Evolutionary conservation across 768 basidiomycete species (phyloP).

Genomic region (Leucosporidium yakuticum): DNA sequence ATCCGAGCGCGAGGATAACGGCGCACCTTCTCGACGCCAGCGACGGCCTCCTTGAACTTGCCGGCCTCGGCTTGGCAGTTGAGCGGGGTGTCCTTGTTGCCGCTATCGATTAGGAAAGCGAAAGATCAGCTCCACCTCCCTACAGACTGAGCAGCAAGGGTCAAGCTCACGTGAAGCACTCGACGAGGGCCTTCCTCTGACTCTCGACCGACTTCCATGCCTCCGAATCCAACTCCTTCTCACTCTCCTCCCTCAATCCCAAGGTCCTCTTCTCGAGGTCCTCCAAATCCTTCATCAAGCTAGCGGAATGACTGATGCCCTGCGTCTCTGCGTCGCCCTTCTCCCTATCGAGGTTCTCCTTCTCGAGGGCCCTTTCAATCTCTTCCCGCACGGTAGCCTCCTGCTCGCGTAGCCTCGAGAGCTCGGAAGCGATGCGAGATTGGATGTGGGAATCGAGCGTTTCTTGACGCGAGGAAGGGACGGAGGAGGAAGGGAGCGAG

Average conservation of each 20-base stretch:
- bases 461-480: conserved; percentile 63
- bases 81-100: conserved; percentile 27
- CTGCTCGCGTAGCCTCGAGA: conserved; percentile 59
- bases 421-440: conserved; percentile 62
- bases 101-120: neutral
- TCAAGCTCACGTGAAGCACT: conserved; percentile 60
- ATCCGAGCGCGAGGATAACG: neutral
- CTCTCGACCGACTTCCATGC: conserved; percentile 52
- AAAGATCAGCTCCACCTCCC: neutral
- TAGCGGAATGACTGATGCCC: conserved; percentile 50
- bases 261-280: conserved; percentile 68
- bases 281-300: conserved; percentile 67
- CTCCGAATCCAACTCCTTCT: conserved; percentile 53
- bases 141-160: neutral
- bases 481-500: conserved; percentile 51
- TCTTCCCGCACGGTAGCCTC: conserved; percentile 64
- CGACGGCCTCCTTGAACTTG: conserved; percentile 35
- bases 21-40: conserved; percentile 27
- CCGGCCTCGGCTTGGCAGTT: conserved; percentile 30
- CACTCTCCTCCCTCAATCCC: conserved; percentile 48
- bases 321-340: conserved; percentile 46
- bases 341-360: conserved; percentile 79
- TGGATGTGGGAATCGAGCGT: conserved; percentile 68
- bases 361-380: conserved; percentile 73
- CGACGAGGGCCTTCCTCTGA: conserved; percentile 56